Base-by-base conservation (phyloP, 2,329 filamentous ascomycete species). In the Fusarium acutatum region DNA sequence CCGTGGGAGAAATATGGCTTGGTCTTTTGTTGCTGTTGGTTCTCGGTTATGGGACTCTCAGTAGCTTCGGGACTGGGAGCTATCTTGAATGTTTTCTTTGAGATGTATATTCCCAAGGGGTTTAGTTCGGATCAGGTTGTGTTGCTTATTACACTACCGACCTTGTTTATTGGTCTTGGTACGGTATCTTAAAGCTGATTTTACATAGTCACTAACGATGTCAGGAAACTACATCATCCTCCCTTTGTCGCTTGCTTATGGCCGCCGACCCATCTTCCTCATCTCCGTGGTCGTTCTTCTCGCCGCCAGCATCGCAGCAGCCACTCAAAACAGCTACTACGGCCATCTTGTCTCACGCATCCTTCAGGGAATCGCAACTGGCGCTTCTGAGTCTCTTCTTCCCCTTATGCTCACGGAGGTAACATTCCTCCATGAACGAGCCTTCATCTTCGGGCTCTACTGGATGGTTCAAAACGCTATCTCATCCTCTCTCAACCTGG, bases 201-300 rank as follows among this genome's bases (percentile, higher is more conserved):
- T 4, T 0, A 8, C 6, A 3, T 5, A 7, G 15, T 22, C 9
- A 50, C 61, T 67, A 26, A 67, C 17, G 1, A 6, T 0, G 0
- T 7, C 13, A 67, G 62, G 62, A 50, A 67, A 67, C 43, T 67
- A 67, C 18, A 67, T 67, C n/a, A 67, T 67, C 7, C 64, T 67
- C 4, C 64, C 64, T 6, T 2, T 67, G 1, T 67, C 64, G 3
- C 62, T 67, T 1, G 64, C 62, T 22, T 67, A 60, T 26, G 64
- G 64, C 0, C 64, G 64, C 22, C 64, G 64, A 20, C 62, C 64
- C 4, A 49, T 67, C 37, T 67, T 67, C 11, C 50, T 67, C n/a
- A n/a, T 60, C 26, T 67, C 64, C 0, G 32, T 58, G 4, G 43
- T 67, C 5, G 62, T 67, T 3, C 64, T 67, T 7, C 50, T 67